Evolutionary conservation across 1,139 yeast genomes (phyloP), one percentile per base, ranked within the genome.

Genomic region (Pichia sp.): DNA sequence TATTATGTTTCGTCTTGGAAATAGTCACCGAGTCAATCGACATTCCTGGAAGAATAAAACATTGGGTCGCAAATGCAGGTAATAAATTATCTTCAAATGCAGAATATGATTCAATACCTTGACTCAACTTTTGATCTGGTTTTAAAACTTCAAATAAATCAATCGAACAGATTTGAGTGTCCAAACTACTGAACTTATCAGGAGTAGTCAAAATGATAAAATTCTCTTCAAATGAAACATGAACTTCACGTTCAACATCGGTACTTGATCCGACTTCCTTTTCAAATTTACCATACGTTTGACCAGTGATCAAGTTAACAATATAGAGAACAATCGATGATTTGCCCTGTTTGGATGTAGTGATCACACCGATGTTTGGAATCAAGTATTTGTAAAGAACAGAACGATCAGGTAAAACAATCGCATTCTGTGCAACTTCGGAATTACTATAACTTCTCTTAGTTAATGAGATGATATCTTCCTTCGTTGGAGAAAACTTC

Each of bases 351-450:
- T 76, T 68, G 37, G 67, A 62, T 2, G 83, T 73, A 1, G 85
- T 73, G 34, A 84, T 68, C 0, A 86, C 76, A 3, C 84, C 70
- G 19, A 80, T 53, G 57, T 87, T 82, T 27, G 91, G 94, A 59
- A 87, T 77, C 53, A 91, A 70, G 63, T 87, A 91, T 66, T 91
- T 93, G 76, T 91, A 90, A 41, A 90, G 68, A 1, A 90, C 94
- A 1, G 83, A 73, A 59, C 89, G 77, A 58, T 86, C 83, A 19
- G 85, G 83, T 35, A 85, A 69, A 1, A 86, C 77, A 34, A 79
- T 75, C 14, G 96, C 97, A 44, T 84, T 66, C n/a, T 85, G 83
- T 1, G 84, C 79, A 3, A 82, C 73, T 18, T 67, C 63, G 12
- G 77, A 77, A 24, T 67, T 70, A 2, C 61, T 62, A 1, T 77